phyloP scores from a whole-genome alignment of 2,329 filamentous ascomycete genomes.

The Biscogniauxia marginata region DNA sequence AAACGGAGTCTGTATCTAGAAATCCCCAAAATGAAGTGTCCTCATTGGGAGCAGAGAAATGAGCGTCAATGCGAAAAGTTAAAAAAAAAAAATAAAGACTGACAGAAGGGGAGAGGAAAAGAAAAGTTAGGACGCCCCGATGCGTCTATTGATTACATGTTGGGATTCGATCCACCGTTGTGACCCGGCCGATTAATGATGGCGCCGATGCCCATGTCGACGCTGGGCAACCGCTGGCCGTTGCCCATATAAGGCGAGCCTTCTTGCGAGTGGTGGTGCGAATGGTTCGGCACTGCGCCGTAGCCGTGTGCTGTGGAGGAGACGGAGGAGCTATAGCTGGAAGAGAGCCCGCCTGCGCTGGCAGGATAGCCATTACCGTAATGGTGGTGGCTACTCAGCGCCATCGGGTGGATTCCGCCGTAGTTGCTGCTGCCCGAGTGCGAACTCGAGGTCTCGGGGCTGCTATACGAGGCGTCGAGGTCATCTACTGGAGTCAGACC shows the following conservation, averaged over 20 bases:
- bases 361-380: conserved; percentile 28
- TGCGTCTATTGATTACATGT: conserved; percentile 16
- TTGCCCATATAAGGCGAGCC: conserved; percentile 48
- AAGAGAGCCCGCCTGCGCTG: conserved; percentile 29
- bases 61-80: background rate
- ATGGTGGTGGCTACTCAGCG: conserved; percentile 18
- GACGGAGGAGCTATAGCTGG: conserved; percentile 53
- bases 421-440: conserved; percentile 39
- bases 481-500: conserved; percentile 59
- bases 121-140: conserved; percentile 2
- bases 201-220: conserved; percentile 61
- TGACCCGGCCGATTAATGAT: conserved; percentile 53
- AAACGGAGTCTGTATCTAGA: background rate
- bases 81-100: background rate
- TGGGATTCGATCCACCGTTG: conserved; percentile 11
- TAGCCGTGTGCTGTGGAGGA: conserved; percentile 46
- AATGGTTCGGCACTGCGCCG: conserved; percentile 29
- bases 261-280: conserved; percentile 36
- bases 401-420: conserved; percentile 32
- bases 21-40: background rate
- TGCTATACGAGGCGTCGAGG: conserved; percentile 56
- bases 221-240: conserved; percentile 50
- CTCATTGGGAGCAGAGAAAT: no score
- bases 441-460: conserved; percentile 49
- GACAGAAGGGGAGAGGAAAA: conserved; percentile 2